Evolutionary conservation across 345 rosid species (phyloP).

Genomic region (Eucalyptus curtisii): DNA sequence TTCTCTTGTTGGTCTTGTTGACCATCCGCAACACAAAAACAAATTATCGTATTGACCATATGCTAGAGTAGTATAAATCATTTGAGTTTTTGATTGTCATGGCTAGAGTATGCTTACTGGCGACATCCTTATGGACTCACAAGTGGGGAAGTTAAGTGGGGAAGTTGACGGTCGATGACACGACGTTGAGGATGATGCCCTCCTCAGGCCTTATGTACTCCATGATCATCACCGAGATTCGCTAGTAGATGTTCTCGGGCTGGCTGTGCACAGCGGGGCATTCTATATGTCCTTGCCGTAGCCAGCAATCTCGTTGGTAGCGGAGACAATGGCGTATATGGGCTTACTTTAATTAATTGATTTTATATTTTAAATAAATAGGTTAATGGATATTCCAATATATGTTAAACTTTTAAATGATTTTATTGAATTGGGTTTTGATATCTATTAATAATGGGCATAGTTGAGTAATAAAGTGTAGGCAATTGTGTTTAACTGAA

Average conservation of each 20-base stretch:
- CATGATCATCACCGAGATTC: constrained; percentile 24
- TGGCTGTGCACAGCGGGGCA: not conserved
- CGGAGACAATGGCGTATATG: too few relatives aligned
- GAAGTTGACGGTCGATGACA: constrained; percentile 27
- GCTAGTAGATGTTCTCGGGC: constrained; percentile 19
- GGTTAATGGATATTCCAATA: too few relatives aligned
- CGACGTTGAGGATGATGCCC: constrained; percentile 33
- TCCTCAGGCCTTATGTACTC: constrained; percentile 30
- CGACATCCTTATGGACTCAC: constrained; percentile 52
- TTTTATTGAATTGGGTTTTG: too few relatives aligned
- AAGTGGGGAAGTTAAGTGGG: constrained; percentile 35
- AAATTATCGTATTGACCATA: not conserved
- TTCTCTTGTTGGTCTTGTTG: constrained; percentile 24
- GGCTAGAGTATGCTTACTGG: not conserved
- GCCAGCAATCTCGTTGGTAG: too few relatives aligned
- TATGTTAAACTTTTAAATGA: too few relatives aligned
- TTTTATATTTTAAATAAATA: too few relatives aligned
- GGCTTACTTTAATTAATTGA: too few relatives aligned
- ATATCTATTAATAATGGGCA: too few relatives aligned
- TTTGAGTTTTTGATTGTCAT: too few relatives aligned
- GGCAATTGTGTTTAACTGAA: too few relatives aligned
- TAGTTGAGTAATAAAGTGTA: too few relatives aligned
- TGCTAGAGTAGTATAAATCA: too few relatives aligned
- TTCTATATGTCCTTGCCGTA: constrained; percentile 36
- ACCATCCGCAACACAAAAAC: not conserved